A percentile compares a stretch with the other conserved stretches of the same genome.
These are phyloP conservation scores for Cyberlindnera sargentensis DNA, from an alignment of 805 yeast genomes.

Conservation along the genomic window DNA sequence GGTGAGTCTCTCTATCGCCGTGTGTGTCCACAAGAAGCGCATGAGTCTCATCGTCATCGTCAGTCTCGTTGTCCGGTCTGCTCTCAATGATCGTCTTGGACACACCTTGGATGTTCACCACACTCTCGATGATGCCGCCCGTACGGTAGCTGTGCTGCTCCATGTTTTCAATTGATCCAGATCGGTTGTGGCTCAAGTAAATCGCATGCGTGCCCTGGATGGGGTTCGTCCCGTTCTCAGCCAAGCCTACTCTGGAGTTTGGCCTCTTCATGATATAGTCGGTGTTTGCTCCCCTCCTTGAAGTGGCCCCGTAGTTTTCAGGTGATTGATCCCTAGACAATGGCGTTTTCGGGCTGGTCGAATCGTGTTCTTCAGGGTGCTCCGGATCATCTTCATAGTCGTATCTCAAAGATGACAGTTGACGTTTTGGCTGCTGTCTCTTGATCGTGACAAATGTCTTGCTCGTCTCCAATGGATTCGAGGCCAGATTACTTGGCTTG, in stretches of 20 bases:
- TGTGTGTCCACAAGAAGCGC: conserved; percentile 2
- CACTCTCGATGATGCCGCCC: conserved; percentile 63
- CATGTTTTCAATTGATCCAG: conserved; percentile 5
- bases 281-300: conserved; percentile 1
- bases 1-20: neutral
- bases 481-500: conserved; percentile 49
- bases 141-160: conserved; percentile 21
- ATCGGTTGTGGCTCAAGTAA: neutral
- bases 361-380: neutral
- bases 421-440: conserved; percentile 31
- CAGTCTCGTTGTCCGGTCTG: conserved; percentile 29
- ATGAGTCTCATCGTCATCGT: conserved; percentile 4
- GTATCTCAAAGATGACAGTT: conserved; percentile 9
- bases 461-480: conserved; percentile 60
- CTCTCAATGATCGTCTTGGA: conserved; percentile 80
- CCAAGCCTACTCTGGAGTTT: no score
- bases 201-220: conserved; percentile 1
- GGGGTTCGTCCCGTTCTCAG: no score
- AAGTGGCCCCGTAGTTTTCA: conserved; percentile 12
- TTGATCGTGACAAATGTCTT: conserved; percentile 65
- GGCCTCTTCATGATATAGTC: no score
- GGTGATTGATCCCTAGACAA: conserved; percentile 16
- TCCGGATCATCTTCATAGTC: conserved; percentile 14
- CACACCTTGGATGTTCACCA: conserved; percentile 78
- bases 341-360: neutral